These are phyloP conservation scores for Mycena citricolor DNA, from an alignment of 1,284 basidiomycete genomes.

Conservation along the genomic window DNA sequence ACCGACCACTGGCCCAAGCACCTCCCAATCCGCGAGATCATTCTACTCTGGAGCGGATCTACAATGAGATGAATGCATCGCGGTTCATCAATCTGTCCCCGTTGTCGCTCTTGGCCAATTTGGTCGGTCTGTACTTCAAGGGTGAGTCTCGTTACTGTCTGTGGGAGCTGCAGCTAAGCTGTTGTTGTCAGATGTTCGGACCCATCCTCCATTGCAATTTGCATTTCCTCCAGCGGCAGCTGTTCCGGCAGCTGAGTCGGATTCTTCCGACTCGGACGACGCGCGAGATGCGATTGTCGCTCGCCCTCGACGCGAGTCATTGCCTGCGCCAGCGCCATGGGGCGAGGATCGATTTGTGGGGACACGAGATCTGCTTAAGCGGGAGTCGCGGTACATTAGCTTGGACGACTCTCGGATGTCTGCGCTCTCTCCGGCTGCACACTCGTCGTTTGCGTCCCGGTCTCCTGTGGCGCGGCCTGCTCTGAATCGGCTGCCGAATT, in stretches of 20 bases:
- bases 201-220: conserved; percentile 58
- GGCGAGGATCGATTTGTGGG: conserved; percentile 35
- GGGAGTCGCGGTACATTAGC: conserved; percentile 43
- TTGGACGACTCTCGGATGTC: conserved; percentile 43
- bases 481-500: conserved; percentile 46
- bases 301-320: conserved; percentile 24
- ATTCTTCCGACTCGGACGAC: conserved; percentile 30
- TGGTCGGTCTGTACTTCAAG: conserved; percentile 57
- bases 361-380: conserved; percentile 34
- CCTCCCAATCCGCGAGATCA: conserved; percentile 66
- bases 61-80: conserved; percentile 62
- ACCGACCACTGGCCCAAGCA: conserved; percentile 36
- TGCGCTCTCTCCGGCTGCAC: conserved; percentile 41
- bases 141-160: conserved; percentile 37
- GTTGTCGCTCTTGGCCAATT: conserved; percentile 57
- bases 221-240: conserved; percentile 50
- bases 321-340: not conserved
- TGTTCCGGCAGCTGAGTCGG: conserved; percentile 11
- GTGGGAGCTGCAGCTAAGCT: conserved; percentile 2
- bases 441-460: conserved; percentile 29
- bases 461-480: not conserved
- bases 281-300: conserved; percentile 38
- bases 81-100: conserved; percentile 67
- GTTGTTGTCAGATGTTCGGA: conserved; percentile 50
- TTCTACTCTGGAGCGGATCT: conserved; percentile 59